Evolutionary conservation across 164 flowering plant species (phyloP), one percentile per base, ranked within the genome.

Genomic region (Houttuynia cordata): DNA sequence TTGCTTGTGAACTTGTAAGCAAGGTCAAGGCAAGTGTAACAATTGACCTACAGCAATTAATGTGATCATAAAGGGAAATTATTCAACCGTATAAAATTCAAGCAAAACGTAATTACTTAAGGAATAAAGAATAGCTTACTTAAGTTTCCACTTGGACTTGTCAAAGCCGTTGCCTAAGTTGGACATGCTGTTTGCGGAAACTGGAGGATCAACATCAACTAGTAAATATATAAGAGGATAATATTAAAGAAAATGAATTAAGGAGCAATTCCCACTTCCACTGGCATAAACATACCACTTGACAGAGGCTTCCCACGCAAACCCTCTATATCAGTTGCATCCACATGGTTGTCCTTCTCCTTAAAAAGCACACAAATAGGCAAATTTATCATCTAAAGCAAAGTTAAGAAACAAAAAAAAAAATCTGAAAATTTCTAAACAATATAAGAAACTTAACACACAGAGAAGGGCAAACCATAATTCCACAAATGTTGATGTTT

Each of bases 1-100:
- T 89, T 22, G 95, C 89, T 78, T 92, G 98, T 34, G 98, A 92
- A 71, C 98, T 92, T 23, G 98, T 92, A 42, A 92, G 91, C 59
- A 92, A 19, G 47, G 98, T 92, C 78, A 92, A 73, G 49, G 90
- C 82, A 56, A 85, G 64, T 4, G 95, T 87, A 22, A 89, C 98
- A 56, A 76, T n/a, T 14, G 93, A 78, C 82, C 98, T 92, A 58
- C 45, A 54, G 8, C 39, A 71, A 53, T 9, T 24, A 61, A 8
- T 54, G 40, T 10, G 17, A 24, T 20, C 21, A 8, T 3, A 51
- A 59, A 62, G 22, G 19, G 53, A 61, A 10, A 40, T 51, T 56
- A 37, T 18, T 8, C 53, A 58, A 20, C 19, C 8, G 18, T 23
- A 45, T 17, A 45, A 45, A 45, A 3, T 17, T 45, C 17, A 17